Evolutionary conservation across 2,329 filamentous ascomycete species (phyloP), one percentile per base, ranked within the genome.

Genomic region (Monosporascus sp.): DNA sequence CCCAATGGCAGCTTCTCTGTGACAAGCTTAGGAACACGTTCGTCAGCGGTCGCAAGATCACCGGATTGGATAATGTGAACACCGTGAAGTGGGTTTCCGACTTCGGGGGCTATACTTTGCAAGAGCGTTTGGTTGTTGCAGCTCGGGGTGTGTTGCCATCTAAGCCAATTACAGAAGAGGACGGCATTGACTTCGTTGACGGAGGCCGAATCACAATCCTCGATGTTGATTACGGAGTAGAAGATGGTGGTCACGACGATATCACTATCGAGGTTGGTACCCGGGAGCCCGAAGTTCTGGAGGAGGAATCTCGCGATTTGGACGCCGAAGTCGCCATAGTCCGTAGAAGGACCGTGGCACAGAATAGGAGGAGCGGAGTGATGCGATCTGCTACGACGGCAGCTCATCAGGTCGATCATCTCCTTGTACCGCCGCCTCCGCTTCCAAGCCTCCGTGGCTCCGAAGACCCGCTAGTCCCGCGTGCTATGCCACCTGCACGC

Each of bases 251-350:
- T 44, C 75, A 76, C 52, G 71, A 69, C 1, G 80, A 87, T 55
- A 70, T 89, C 43, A 84, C 78, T 1, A 86, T 94, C 50, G 89
- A 93, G 64, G 83, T 93, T 25, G 89, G 89, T 11, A 83, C 84
- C 35, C 79, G 80, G 24, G 77, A 85, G 47, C 83, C 88, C 1
- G 88, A 90, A 65, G 72, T 83, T 0, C 72, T 94, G 18, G 82
- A 86, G 60, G 89, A 93, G 65, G 87, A 89, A 62, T 80, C 81
- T 57, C 82, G 87, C 22, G 88, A 90, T 60, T 75, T 93, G 53
- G 89, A 87, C 52, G 83, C 85, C 1, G 89, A 92, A 66, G 88
- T 94, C 20, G 89, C 89, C 57, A 83, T 93, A 60, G 87, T 90
- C 49, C 81, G 89, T 59, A 79, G 88, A 57, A 79, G 89, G 58